Evolutionary conservation across 1,284 basidiomycete genomes (phyloP).

Genomic region (Naganishia sp.): DNA sequence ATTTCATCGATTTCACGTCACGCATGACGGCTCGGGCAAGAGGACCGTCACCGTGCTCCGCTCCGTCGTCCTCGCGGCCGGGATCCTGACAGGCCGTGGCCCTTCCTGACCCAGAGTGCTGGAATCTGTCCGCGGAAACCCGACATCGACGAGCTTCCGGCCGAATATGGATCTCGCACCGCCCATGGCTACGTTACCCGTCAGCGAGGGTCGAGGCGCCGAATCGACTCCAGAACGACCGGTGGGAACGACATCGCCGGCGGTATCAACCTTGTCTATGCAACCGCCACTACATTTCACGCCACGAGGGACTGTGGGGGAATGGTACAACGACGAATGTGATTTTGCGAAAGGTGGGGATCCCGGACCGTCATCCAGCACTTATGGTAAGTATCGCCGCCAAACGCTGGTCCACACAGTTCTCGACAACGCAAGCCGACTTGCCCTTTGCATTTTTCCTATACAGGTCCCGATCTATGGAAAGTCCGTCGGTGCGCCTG

Average conservation of each 20-base stretch:
- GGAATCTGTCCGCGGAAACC: too few relatives aligned
- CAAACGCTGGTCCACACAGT: neutral
- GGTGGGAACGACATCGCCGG: too few relatives aligned
- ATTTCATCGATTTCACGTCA: too few relatives aligned
- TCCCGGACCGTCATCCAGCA: constrained; percentile 12
- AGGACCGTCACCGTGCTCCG: too few relatives aligned
- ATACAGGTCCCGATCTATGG: constrained; percentile 23
- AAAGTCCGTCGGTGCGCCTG: constrained; percentile 14
- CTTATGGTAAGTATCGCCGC: constrained; percentile 13
- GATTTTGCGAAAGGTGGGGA: constrained; percentile 1
- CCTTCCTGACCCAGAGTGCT: too few relatives aligned
- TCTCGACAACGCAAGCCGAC: neutral
- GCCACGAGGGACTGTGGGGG: constrained; percentile 3
- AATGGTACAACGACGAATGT: constrained; percentile 6
- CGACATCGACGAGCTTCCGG: too few relatives aligned
- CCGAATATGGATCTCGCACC: too few relatives aligned
- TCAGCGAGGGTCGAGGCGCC: neutral
- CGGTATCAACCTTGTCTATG: neutral
- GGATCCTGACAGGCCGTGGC: too few relatives aligned
- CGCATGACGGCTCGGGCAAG: too few relatives aligned
- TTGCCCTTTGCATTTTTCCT: neutral
- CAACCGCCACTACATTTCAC: neutral
- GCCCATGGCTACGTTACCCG: neutral
- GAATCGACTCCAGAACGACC: neutral
- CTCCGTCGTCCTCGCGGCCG: too few relatives aligned